Conservation (phyloP, 345 rosid species). For the Ceriops tagal region DNA sequence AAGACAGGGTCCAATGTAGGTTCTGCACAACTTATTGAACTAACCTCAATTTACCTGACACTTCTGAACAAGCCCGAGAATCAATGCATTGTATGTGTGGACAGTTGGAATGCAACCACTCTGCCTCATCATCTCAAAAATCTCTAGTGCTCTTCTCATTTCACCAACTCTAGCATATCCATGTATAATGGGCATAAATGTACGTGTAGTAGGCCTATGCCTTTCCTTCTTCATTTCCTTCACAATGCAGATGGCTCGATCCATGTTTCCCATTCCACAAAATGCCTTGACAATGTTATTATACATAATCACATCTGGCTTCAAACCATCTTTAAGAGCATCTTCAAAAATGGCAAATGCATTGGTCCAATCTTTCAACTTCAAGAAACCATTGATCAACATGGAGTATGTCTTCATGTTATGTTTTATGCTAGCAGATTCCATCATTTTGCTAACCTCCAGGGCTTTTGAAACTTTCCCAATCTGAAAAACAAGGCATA, state of each 20-base stretch:
- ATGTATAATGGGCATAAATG: slow-evolving; percentile 90
- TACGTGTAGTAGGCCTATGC: slow-evolving; percentile 72
- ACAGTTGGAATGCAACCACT: slow-evolving; percentile 92
- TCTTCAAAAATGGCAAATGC: slow-evolving; percentile 89
- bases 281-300: slow-evolving; percentile 82
- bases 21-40: background rate
- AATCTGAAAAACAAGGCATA: slow-evolving; percentile 39
- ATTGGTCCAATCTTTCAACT: slow-evolving; percentile 91
- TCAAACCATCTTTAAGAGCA: slow-evolving; percentile 63
- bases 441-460: slow-evolving; percentile 79
- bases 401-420: slow-evolving; percentile 93
- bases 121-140: slow-evolving; percentile 86
- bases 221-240: slow-evolving; percentile 89
- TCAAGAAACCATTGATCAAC: slow-evolving; percentile 88
- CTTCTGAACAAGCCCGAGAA: slow-evolving; percentile 89
- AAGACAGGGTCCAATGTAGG: background rate
- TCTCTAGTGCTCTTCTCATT: slow-evolving; percentile 67
- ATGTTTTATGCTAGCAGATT: slow-evolving; percentile 66
- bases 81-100: slow-evolving; percentile 85
- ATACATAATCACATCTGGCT: slow-evolving; percentile 83
- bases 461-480: slow-evolving; percentile 85
- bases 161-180: slow-evolving; percentile 83
- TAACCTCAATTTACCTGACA: slow-evolving; percentile 51
- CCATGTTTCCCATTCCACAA: slow-evolving; percentile 98
- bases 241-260: slow-evolving; percentile 72